Conservation (phyloP, 2,329 filamentous ascomycete genomes). For the Penicillium sclerotiorum region DNA sequence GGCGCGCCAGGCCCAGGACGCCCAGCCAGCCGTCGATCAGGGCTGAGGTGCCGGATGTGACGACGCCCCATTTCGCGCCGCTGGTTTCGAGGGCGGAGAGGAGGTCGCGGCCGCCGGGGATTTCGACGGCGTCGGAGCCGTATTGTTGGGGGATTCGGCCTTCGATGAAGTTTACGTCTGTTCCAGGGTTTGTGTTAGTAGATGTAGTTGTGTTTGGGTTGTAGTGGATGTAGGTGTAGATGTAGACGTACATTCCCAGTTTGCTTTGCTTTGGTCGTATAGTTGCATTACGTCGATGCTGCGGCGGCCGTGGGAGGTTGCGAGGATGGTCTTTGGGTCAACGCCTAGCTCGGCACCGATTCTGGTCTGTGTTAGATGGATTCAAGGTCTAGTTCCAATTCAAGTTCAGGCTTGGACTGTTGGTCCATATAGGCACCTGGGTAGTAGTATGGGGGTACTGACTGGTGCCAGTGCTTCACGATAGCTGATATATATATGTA, state of each 20-base stretch:
- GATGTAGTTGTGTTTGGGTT: neutral
- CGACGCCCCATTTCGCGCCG: conserved; percentile 80
- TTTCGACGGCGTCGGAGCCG: conserved; percentile 77
- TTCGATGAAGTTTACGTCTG: conserved; percentile 81
- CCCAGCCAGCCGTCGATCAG: conserved; percentile 74
- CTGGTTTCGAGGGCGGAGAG: conserved; percentile 66
- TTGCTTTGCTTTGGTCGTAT: conserved; percentile 81
- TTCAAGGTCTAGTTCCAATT: too few relatives aligned
- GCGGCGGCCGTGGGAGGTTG: conserved; percentile 87
- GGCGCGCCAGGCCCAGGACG: conserved; percentile 65
- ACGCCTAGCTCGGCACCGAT: conserved; percentile 78
- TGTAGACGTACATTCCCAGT: conserved; percentile 78
- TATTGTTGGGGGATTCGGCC: conserved; percentile 74
- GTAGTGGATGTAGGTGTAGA: neutral
- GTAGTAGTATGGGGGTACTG: too few relatives aligned
- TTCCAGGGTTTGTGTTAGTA: neutral
- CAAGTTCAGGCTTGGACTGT: too few relatives aligned
- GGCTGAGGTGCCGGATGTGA: conserved; percentile 66
- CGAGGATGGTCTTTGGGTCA: conserved; percentile 78
- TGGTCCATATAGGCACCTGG: too few relatives aligned
- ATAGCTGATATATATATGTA: conserved; percentile 56
- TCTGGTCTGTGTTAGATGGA: too few relatives aligned
- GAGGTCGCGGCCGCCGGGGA: conserved; percentile 76
- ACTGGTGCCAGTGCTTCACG: conserved; percentile 66
- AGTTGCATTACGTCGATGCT: conserved; percentile 83